Evolutionary conservation across 768 basidiomycete species (phyloP), one percentile per base, ranked within the genome.

Genomic region (Naganishia randhawae): DNA sequence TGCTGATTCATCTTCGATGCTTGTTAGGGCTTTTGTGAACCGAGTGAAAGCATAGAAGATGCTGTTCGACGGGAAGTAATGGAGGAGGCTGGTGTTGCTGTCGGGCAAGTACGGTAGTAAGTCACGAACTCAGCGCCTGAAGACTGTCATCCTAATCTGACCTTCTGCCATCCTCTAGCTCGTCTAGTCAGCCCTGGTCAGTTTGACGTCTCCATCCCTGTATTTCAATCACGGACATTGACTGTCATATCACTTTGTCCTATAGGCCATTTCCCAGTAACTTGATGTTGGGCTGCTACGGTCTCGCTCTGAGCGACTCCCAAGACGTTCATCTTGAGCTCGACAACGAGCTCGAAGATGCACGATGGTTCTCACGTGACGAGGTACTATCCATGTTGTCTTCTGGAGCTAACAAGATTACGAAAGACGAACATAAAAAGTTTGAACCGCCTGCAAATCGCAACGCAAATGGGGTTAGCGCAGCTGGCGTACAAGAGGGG

Each of bases 291-390:
- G 93, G 93, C 16, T 92, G 89, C 77, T 92, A 89, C 74, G 91
- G 93, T 85, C 10, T 90, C 88, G 81, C 77, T 7, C 54, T 65
- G 3, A 65, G 69, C 39, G 72, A 74, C 37, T 82, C 85, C 4
- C 83, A 92, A 74, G 85, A 86, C 7, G 88, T 97, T 67, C 86
- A 92, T 17, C 82, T 83, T 9, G 93, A 97, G 77, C 84, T 99
- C 1, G 95, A 97, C 76, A 95, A 95, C 72, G 95, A 99, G 81
- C 85, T 99, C n/a, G 87, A 88, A 75, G 93, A 97, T 75, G 93
- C 92, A 1, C 85, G 85, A 52, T 99, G 91, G 91, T 96, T 87
- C 80, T 87, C 87, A 13, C 86, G 89, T 3, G 85, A 85, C 19
- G 87, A 92, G 73, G 83, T 97, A 37, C 79, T 84, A 7, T 80